Base-by-base conservation (phyloP, 2,329 filamentous ascomycete species). In the Colletotrichum filicis region DNA sequence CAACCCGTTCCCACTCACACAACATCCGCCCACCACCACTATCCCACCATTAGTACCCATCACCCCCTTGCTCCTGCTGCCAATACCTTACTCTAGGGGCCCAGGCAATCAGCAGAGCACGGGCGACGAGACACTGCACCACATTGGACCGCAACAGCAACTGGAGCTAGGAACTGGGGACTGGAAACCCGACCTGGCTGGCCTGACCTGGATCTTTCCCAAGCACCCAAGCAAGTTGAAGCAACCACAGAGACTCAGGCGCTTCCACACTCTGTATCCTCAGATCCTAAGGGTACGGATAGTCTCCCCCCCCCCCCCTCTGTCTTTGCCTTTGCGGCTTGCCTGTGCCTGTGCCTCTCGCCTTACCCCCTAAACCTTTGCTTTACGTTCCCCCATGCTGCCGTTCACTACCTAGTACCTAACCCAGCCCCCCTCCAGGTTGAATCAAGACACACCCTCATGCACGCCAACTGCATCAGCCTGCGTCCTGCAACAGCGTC, bases 401-500 rank as follows among this genome's bases (percentile, higher is more conserved):
- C n/a, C 57, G 3, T 37, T 26, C 22, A 61, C 22, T 24, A 61
- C 58, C 16, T 46, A 35, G 32, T 35, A 61, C 61, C 67, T 19
- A 66, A 49, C 14, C 68, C 68, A 62, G 52, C n/a, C 22, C 26
- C 57, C 42, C 42, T 49, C 42, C 42, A 49, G 42, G 42, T 49
- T 22, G 42, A 49, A 49, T 49, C 42, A 49, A 49, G 32, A 70
- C 59, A 66, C 66, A 65, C 46, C 28, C 70, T 70, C 60, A 73
- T 73, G 60, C 70, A 70, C 35, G 32, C 46, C 66, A 24, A 46
- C 60, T 65, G 56, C 66, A 65, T 24, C 66, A 37, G 22, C 56
- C 46, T 57, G 55, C 66, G 56, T 70, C 66, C 56, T 70, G 70
- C 70, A 73, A 70, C 70, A 70, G 55, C 32, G 32, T 46, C 59